phyloP scores from a whole-genome alignment of 2,329 filamentous ascomycete species.

The Arachnomyces sp. region DNA sequence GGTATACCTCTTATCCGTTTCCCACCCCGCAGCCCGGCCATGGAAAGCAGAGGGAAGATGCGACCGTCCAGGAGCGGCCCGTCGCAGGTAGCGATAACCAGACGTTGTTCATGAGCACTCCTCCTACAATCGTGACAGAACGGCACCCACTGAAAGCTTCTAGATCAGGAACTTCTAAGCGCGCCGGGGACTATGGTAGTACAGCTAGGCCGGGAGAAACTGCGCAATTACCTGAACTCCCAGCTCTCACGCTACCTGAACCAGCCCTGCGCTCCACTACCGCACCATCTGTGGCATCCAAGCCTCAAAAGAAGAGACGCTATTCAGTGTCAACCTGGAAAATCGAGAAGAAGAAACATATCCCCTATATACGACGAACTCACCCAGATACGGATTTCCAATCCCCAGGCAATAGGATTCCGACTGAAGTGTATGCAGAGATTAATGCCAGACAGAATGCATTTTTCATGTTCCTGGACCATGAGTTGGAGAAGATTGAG shows the following conservation, averaged over 20 bases:
- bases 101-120: conserved; percentile 21
- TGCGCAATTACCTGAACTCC: conserved; percentile 29
- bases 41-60: too few species aligned
- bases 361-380: conserved; percentile 12
- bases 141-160: conserved; percentile 27
- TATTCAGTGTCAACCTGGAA: conserved; percentile 8
- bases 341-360: conserved; percentile 8
- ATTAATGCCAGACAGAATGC: conserved; percentile 69
- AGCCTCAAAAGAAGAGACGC: conserved; percentile 15
- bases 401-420: conserved; percentile 39
- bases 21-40: too few species aligned
- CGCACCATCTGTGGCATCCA: too few species aligned
- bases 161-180: conserved; percentile 26
- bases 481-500: conserved; percentile 85
- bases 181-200: conserved; percentile 52
- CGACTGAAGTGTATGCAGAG: conserved; percentile 51
- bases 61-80: too few species aligned
- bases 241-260: conserved; percentile 52
- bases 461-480: conserved; percentile 78
- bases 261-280: conserved; percentile 46
- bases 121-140: conserved; percentile 31
- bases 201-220: conserved; percentile 43
- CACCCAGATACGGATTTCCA: conserved; percentile 24
- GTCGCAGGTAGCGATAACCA: too few species aligned
- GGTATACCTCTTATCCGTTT: too few species aligned